A percentile compares a stretch with the other conserved stretches of the same genome.
Evolutionary conservation across 768 basidiomycete species (phyloP).

Genomic region (Suillus tomentosus): DNA sequence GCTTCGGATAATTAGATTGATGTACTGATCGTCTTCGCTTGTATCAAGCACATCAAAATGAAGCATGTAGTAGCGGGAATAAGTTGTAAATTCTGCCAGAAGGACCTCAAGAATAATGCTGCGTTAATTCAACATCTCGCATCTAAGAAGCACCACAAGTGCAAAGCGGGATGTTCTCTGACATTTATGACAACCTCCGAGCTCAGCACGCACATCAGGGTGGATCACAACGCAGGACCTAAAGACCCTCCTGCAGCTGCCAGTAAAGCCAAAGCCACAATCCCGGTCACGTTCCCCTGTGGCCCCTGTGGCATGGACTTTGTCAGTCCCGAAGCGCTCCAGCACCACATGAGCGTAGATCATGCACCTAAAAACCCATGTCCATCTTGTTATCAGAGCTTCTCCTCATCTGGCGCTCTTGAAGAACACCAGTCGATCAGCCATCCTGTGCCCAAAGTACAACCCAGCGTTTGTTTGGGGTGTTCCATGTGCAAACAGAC

Average conservation of each 20-base stretch:
- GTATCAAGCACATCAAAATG: constrained; percentile 2
- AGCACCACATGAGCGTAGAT: constrained; percentile 1
- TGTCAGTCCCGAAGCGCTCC: neutral
- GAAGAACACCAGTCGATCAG: neutral
- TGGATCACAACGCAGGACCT: neutral
- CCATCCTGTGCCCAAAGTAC: neutral
- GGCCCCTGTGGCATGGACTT: neutral
- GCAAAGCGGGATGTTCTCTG: neutral
- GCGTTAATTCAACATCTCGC: constrained; percentile 8
- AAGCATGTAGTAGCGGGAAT: neutral
- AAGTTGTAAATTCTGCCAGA: neutral
- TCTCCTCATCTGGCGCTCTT: constrained; percentile 1
- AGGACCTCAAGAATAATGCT: neutral
- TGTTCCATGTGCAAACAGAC: constrained; percentile 2
- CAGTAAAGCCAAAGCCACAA: neutral
- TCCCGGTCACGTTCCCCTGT: neutral
- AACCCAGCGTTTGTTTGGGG: neutral
- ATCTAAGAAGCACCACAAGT: constrained; percentile 9
- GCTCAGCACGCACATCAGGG: constrained; percentile 3
- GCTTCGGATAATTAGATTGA: neutral
- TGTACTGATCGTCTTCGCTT: neutral
- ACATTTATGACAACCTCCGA: constrained; percentile 8
- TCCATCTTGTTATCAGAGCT: constrained; percentile 4
- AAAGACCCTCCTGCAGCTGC: neutral
- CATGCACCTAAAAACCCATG: constrained; percentile 6